Percentiles rank a stretch among this genome's conserved stretches.
phyloP scores from a whole-genome alignment of 345 rosid genomes.

The Cochlearia excelsa region DNA sequence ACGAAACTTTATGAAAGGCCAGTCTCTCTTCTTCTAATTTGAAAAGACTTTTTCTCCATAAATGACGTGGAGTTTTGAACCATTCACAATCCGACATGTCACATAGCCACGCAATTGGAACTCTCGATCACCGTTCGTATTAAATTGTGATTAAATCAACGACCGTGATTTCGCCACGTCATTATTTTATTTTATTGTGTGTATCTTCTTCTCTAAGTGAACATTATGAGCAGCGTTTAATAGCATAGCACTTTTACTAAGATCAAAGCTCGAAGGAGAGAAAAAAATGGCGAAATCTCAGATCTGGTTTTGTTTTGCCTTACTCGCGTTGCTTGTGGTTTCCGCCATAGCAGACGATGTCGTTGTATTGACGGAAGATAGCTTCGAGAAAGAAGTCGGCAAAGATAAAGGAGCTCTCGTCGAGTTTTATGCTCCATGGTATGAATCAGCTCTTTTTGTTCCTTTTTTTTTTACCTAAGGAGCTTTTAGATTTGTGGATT shows the following conservation, averaged over 20 bases:
- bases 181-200: background rate
- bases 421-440: constrained; percentile 99
- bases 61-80: constrained; percentile 27
- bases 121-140: constrained; percentile 18
- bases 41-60: constrained; percentile 30
- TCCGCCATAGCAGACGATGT: constrained; percentile 81
- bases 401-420: constrained; percentile 88
- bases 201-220: constrained; percentile 21
- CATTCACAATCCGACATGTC: constrained; percentile 36
- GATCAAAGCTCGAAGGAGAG: constrained; percentile 18
- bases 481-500: background rate
- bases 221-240: constrained; percentile 4
- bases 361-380: constrained; percentile 77
- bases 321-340: constrained; percentile 46
- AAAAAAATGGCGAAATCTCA: constrained; percentile 50
- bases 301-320: constrained; percentile 62
- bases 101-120: constrained; percentile 27
- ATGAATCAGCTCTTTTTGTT: constrained; percentile 8
- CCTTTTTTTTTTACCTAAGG: background rate
- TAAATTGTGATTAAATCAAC: background rate
- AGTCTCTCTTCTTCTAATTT: background rate
- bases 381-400: constrained; percentile 94
- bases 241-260: background rate
- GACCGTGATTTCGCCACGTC: constrained; percentile 26
- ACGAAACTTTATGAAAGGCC: background rate